Evolutionary conservation across 352 stramenopile species (phyloP).

Genomic region (Globisporangium solare): DNA sequence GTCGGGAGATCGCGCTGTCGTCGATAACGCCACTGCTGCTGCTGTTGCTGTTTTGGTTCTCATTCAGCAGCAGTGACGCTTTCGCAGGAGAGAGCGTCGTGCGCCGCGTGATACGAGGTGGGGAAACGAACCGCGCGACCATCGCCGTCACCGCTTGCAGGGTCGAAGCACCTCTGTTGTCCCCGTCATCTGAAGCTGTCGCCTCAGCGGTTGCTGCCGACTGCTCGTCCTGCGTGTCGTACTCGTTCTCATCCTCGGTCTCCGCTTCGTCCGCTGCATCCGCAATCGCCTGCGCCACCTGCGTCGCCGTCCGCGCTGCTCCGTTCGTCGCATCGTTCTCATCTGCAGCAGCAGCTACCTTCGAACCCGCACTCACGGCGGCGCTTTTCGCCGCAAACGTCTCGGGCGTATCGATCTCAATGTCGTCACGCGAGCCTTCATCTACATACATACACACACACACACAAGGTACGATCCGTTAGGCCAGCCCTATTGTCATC

Average conservation of each 20-base stretch:
- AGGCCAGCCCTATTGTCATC: neutral
- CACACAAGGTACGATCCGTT: neutral
- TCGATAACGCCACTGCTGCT: slow-evolving; percentile 12
- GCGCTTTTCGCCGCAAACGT: slow-evolving; percentile 14
- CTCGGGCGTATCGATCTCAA: slow-evolving; percentile 29
- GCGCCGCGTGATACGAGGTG: slow-evolving; percentile 7
- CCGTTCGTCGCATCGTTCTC: neutral
- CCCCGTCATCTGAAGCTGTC: neutral
- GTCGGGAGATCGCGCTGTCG: slow-evolving; percentile 22
- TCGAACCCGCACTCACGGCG: too few species aligned
- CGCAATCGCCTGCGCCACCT: neutral
- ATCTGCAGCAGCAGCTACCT: neutral
- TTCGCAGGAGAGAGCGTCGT: slow-evolving; percentile 49
- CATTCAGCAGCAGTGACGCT: slow-evolving; percentile 23
- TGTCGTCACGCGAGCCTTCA: slow-evolving; percentile 14
- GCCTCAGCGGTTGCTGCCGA: neutral
- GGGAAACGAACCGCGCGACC: too few species aligned
- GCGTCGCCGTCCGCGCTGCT: neutral
- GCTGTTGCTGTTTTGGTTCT: slow-evolving; percentile 11
- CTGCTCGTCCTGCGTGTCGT: slow-evolving; percentile 4
- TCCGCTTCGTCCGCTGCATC: slow-evolving; percentile 2
- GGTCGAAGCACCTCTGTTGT: neutral
- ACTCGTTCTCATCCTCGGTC: slow-evolving; percentile 4
- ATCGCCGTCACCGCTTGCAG: neutral
- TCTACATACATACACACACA: neutral